Base-by-base conservation (phyloP, 495 filamentous ascomycete species). In the Barbatosphaeria neglecta region DNA sequence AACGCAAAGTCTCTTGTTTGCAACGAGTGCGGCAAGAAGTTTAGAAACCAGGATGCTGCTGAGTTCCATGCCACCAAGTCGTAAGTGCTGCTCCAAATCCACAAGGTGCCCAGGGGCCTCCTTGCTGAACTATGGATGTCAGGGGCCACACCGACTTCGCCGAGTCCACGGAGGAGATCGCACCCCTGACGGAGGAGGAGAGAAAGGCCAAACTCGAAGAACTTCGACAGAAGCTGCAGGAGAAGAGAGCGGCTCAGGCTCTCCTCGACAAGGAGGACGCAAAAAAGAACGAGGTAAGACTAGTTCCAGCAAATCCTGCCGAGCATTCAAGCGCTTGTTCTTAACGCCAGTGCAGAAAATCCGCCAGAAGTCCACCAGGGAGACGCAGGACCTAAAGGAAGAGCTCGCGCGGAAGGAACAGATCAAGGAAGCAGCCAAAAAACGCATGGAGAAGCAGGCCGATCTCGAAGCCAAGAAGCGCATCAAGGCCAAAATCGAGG, bases 11-110 rank as follows among this genome's bases (percentile, higher is more conserved):
- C 73, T 11, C 63, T 78, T 28, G 60, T 75, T 41, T 99, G 92
- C 77, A 89, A 92, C 44, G 90, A 95, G 37, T 99, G 92, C 56
- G 83, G 82, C 41, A 94, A 94, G 69, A 86, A 83, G 58, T 92
- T 99, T 67, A 74, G 87, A 45, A 84, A 77, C 65, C 72, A 78
- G 41, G 81, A 77, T 13, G 79, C 85, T 53, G 93, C 89, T 6
- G 81, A 93, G 52, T 95, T 87, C 59, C 92, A 99, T 63, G 93
- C 89, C 25, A 76, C 76, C 46, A 93, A 90, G 64, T 86, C 86
- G 79, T 83, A 58, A 49, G 75, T 57, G 31, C n/a, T 16, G 23
- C 20, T 10, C 33, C 4, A 16, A n/a, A n/a, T n/a, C 35, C 22
- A 20, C n/a, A 8, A 16, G 4, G 6, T 23, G 0, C 38, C 13